These are phyloP conservation scores for Salvia hispanica DNA, from an alignment of 257 asterid species.

Conservation along the genomic window DNA sequence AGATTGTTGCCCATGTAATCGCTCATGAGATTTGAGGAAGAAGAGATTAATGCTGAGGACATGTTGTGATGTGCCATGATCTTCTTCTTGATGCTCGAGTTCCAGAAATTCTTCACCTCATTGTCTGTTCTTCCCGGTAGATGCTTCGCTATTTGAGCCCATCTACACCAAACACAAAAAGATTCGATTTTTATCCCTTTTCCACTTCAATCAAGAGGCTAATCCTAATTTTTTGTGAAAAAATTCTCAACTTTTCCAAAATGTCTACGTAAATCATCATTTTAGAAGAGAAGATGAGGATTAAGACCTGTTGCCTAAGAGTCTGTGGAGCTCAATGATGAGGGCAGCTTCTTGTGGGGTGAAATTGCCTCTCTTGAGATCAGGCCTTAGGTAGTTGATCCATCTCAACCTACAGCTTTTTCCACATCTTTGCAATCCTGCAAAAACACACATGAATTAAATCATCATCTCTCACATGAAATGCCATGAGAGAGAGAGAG, in stretches of 20 bases:
- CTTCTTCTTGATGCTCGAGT: slow-evolving; percentile 73
- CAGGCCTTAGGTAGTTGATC: slow-evolving; percentile 88
- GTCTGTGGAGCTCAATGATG: slow-evolving; percentile 63
- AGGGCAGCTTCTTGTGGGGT: slow-evolving; percentile 58
- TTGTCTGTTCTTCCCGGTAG: slow-evolving; percentile 92
- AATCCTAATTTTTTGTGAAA: too few species aligned
- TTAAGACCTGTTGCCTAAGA: slow-evolving; percentile 69
- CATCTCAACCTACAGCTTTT: slow-evolving; percentile 86
- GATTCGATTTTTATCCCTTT: background rate
- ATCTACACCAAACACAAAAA: slow-evolving; percentile 41
- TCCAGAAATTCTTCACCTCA: slow-evolving; percentile 87
- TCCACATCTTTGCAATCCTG: slow-evolving; percentile 83
- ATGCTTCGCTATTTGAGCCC: slow-evolving; percentile 82
- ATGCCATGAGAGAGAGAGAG: background rate
- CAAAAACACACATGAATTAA: background rate
- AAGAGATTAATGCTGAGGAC: slow-evolving; percentile 32
- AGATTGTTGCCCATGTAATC: slow-evolving; percentile 16
- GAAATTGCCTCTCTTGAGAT: slow-evolving; percentile 73
- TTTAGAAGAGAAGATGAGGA: background rate
- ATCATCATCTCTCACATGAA: slow-evolving; percentile 2
- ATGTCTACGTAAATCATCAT: too few species aligned
- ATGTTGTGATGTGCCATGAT: slow-evolving; percentile 39
- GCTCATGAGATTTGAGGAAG: slow-evolving; percentile 26
- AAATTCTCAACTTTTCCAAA: too few species aligned
- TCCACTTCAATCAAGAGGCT: too few species aligned